A percentile compares a stretch with the other conserved stretches of the same genome.
Conservation (phyloP, 2,329 filamentous ascomycete genomes). For the Triangularia verruculosa region DNA sequence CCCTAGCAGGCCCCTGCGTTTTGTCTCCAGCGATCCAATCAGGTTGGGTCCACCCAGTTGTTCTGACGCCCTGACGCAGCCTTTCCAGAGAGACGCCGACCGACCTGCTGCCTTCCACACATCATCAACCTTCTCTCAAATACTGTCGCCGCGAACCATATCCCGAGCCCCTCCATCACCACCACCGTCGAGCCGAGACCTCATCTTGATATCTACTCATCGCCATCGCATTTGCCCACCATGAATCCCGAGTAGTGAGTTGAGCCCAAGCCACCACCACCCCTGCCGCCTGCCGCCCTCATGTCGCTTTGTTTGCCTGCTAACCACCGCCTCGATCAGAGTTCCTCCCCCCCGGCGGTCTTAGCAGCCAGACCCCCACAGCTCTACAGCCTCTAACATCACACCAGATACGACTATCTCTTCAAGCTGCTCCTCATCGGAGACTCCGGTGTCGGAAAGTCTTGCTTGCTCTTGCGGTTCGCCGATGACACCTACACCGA, state of each 20-base stretch:
- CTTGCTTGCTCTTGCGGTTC: slow-evolving; percentile 94
- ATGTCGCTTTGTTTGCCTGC: slow-evolving; percentile 19
- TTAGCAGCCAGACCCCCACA: neutral
- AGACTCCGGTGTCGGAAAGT: slow-evolving; percentile 99
- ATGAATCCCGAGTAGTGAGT: slow-evolving; percentile 93
- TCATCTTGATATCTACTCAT: slow-evolving; percentile 3
- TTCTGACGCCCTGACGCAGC: slow-evolving; percentile 30
- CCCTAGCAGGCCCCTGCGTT: slow-evolving; percentile 20
- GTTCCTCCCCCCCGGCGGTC: slow-evolving; percentile 7
- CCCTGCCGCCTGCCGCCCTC: slow-evolving; percentile 2
- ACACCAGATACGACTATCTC: slow-evolving; percentile 95
- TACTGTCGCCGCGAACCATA: slow-evolving; percentile 12
- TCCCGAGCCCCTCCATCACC: slow-evolving; percentile 13
- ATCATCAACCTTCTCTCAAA: slow-evolving; percentile 24
- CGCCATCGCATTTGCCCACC: slow-evolving; percentile 41
- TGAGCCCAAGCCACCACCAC: neutral
- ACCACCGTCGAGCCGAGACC: slow-evolving; percentile 10
- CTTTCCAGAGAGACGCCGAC: slow-evolving; percentile 23
- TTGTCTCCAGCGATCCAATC: slow-evolving; percentile 15
- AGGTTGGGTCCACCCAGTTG: slow-evolving; percentile 21
- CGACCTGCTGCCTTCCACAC: slow-evolving; percentile 25
- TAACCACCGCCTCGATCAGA: slow-evolving; percentile 14
- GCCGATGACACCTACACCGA: slow-evolving; percentile 99
- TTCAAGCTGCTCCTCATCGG: slow-evolving; percentile 99
- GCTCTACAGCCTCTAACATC: slow-evolving; percentile 27